phyloP scores from a whole-genome alignment of 345 rosid species.

The Eucalyptus marginata region DNA sequence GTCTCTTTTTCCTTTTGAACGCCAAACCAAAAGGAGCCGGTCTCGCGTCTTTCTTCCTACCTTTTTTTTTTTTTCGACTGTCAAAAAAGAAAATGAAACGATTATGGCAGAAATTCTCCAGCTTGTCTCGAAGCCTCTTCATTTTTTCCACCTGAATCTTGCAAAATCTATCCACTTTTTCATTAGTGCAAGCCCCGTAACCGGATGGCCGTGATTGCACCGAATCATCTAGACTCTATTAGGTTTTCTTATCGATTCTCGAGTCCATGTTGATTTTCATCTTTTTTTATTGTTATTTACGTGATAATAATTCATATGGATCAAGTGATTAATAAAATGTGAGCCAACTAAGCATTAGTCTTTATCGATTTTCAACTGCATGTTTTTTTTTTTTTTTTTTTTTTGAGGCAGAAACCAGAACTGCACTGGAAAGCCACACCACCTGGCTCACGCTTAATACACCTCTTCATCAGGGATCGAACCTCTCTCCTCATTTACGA shows the following conservation, averaged over 20 bases:
- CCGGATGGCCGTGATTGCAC: neutral
- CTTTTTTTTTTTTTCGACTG: rapidly evolving
- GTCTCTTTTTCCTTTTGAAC: neutral
- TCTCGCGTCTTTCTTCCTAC: too few relatives aligned
- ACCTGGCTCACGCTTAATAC: too few relatives aligned
- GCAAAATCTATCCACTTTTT: too few relatives aligned
- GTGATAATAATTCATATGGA: rapidly evolving
- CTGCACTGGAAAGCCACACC: too few relatives aligned
- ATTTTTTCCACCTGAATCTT: neutral
- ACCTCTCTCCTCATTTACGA: too few relatives aligned
- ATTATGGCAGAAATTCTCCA: neutral
- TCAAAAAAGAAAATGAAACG: neutral
- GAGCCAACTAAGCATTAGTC: rapidly evolving
- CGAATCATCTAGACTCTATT: rapidly evolving
- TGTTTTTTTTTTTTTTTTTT: neutral
- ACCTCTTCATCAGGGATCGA: too few relatives aligned
- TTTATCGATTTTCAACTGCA: neutral
- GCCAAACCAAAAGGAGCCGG: neutral
- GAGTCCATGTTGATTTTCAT: rapidly evolving
- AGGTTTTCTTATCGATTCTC: rapidly evolving
- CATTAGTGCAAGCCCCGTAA: rapidly evolving
- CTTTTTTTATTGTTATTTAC: too few relatives aligned
- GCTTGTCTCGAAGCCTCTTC: neutral
- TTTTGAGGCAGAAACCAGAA: too few relatives aligned
- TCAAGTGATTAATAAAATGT: too few relatives aligned